Evolutionary conservation across 768 basidiomycete genomes (phyloP), one percentile per base, ranked within the genome.

Genomic region (Agrocybe pediades): DNA sequence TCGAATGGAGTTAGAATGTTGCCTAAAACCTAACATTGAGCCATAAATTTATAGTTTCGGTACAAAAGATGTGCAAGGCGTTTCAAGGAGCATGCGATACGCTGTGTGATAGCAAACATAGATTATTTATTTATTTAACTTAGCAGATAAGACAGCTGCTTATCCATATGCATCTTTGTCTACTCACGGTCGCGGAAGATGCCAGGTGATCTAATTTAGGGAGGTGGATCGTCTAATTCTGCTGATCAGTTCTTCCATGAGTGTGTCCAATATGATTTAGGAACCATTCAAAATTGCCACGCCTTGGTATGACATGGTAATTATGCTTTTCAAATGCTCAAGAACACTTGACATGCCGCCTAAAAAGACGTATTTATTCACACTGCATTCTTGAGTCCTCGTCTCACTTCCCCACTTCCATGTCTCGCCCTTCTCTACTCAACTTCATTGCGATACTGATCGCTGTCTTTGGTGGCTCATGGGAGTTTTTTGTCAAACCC

Each of bases 401-500:
- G 30, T 23, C 26, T 24, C 55, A 52, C 42, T 40, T 15, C 24
- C 6, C 44, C 48, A n/a, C 46, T n/a, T 40, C 19, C 41, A 51
- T 47, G 46, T 39, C 55, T 47, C 41, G 13, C 1, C 4, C 46
- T 33, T 45, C 17, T 46, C n/a, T 52, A 2, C 43, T 75, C 45
- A 58, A 76, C 19, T 45, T 68, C 44, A 23, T 71, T 26, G 64
- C 75, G 44, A 27, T 78, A 5, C 46, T 76, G 48, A 43, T 75
- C 20, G 79, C 78, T 9, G 36, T 79, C 13, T 52, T 77, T 3
- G 80, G 68, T 1, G 78, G 68, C 9, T 60, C 77, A 8, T 85
- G 82, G 69, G 71, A 78, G 46, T 58, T 84, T 27, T 74, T 74
- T 21, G 43, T 85, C 2, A 76, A 73, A 49, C 80, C 82, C 0